Conservation (phyloP, 2,329 filamentous ascomycete genomes). For the Fusarium nelsonii region DNA sequence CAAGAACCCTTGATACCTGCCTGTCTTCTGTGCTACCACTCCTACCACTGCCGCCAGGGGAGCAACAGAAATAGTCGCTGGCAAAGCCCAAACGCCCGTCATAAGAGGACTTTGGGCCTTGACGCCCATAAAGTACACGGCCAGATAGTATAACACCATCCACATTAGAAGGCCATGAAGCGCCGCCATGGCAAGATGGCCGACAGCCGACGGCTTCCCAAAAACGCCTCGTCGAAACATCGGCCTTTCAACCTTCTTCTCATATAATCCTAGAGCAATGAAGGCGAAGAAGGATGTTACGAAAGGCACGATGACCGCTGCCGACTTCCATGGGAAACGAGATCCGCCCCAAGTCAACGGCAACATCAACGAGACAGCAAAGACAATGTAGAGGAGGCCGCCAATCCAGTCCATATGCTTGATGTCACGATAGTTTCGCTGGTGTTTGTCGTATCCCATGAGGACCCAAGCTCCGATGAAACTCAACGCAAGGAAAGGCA, state of each 20-base stretch:
- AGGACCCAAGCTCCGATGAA: slow-evolving; percentile 45
- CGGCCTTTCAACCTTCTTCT: slow-evolving; percentile 32
- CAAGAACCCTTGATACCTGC: slow-evolving; percentile 70
- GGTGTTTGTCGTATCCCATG: slow-evolving; percentile 44
- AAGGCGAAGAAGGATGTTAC: slow-evolving; percentile 66
- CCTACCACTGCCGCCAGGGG: slow-evolving; percentile 70
- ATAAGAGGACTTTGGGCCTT: slow-evolving; percentile 39
- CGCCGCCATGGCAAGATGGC: slow-evolving; percentile 39
- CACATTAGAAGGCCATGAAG: slow-evolving; percentile 48
- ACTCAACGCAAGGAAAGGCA: slow-evolving; percentile 49
- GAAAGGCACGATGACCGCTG: slow-evolving; percentile 67
- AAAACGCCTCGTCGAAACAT: slow-evolving; percentile 46
- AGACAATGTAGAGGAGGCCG: slow-evolving; percentile 64
- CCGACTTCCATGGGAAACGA: slow-evolving; percentile 42
- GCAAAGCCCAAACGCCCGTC: slow-evolving; percentile 64
- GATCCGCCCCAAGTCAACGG: slow-evolving; percentile 37
- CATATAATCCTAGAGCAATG: slow-evolving; percentile 38
- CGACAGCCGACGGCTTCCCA: slow-evolving; percentile 31
- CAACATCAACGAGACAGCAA: slow-evolving; percentile 32
- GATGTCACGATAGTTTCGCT: slow-evolving; percentile 15
- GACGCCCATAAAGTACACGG: slow-evolving; percentile 46
- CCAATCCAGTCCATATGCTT: slow-evolving; percentile 71
- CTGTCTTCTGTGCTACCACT: slow-evolving; percentile 65
- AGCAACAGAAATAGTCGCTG: slow-evolving; percentile 72
- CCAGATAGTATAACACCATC: slow-evolving; percentile 49